Percentiles rank a stretch among this genome's conserved stretches.
Evolutionary conservation across 2,329 filamentous ascomycete genomes (phyloP).

Genomic region (Waltergamsia citrina): DNA sequence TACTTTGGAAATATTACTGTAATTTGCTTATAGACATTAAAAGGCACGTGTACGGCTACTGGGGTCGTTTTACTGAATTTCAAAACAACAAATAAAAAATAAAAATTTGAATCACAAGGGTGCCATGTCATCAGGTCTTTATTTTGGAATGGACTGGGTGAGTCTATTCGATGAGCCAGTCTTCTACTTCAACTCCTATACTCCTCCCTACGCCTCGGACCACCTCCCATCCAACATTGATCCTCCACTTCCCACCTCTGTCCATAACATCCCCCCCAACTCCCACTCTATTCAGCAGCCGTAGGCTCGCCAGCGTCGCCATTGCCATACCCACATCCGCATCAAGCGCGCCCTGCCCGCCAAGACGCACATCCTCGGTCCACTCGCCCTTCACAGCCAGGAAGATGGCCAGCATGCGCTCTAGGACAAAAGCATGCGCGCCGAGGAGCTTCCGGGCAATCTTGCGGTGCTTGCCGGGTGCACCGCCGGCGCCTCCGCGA

Average conservation of each 20-base stretch:
- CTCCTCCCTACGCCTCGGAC: slow-evolving; percentile 60
- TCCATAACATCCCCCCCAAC: slow-evolving; percentile 52
- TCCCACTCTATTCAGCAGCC: slow-evolving; percentile 59
- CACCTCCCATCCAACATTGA: slow-evolving; percentile 72
- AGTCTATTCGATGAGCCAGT: slow-evolving; percentile 59
- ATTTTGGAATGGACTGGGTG: too few species aligned
- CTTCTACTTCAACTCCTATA: slow-evolving; percentile 69
- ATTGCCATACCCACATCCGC: slow-evolving; percentile 55
- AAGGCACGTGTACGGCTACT: too few species aligned
- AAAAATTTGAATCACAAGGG: too few species aligned
- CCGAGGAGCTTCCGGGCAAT: slow-evolving; percentile 70
- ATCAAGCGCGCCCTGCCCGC: slow-evolving; percentile 27
- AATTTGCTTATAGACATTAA: too few species aligned
- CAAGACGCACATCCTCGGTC: slow-evolving; percentile 19
- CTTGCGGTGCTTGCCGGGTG: slow-evolving; percentile 49
- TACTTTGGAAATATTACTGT: too few species aligned
- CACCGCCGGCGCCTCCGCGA: slow-evolving; percentile 34
- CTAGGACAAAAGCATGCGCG: slow-evolving; percentile 67
- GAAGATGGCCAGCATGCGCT: slow-evolving; percentile 72
- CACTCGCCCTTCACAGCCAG: slow-evolving; percentile 53
- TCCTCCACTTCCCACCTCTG: slow-evolving; percentile 62
- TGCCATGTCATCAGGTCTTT: too few species aligned
- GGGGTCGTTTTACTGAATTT: too few species aligned
- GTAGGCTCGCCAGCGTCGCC: slow-evolving; percentile 62
- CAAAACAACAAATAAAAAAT: too few species aligned